phyloP scores from a whole-genome alignment of 1,284 basidiomycete species.

The Mycosarcoma mackinlayi region DNA sequence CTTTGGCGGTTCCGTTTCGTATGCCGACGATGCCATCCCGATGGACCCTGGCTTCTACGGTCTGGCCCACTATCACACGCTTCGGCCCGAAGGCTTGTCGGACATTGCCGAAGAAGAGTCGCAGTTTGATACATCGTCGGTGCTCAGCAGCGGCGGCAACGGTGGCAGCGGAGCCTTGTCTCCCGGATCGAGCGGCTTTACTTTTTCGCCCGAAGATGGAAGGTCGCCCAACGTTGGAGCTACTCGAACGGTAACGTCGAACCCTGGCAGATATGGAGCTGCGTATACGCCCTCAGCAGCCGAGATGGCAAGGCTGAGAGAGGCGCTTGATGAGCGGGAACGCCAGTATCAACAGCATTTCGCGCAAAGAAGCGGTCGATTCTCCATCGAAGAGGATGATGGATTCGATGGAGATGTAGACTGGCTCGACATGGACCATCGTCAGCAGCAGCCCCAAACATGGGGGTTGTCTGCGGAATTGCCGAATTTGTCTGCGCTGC shows the following conservation, averaged over 20 bases:
- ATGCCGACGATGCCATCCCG: constrained; percentile 39
- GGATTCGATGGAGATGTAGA: constrained; percentile 22
- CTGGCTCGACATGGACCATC: constrained; percentile 11
- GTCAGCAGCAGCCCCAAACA: constrained; percentile 1
- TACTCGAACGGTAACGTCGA: constrained; percentile 1
- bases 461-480: constrained; percentile 22
- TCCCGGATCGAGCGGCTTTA: constrained; percentile 17
- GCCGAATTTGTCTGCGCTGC: neutral
- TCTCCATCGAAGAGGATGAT: constrained; percentile 27
- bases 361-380: constrained; percentile 10
- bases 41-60: constrained; percentile 52
- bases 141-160: constrained; percentile 38
- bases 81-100: constrained; percentile 51
- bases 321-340: constrained; percentile 45
- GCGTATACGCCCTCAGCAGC: constrained; percentile 27
- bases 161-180: constrained; percentile 17
- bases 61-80: constrained; percentile 48
- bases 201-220: constrained; percentile 19
- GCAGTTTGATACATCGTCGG: constrained; percentile 37
- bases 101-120: constrained; percentile 61
- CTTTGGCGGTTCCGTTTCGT: constrained; percentile 29
- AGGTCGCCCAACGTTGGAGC: constrained; percentile 16
- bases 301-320: constrained; percentile 43
- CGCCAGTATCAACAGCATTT: constrained; percentile 37
- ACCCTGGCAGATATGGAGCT: constrained; percentile 13